phyloP scores from a whole-genome alignment of 129 eudicot species.

The Silybum marianum region DNA sequence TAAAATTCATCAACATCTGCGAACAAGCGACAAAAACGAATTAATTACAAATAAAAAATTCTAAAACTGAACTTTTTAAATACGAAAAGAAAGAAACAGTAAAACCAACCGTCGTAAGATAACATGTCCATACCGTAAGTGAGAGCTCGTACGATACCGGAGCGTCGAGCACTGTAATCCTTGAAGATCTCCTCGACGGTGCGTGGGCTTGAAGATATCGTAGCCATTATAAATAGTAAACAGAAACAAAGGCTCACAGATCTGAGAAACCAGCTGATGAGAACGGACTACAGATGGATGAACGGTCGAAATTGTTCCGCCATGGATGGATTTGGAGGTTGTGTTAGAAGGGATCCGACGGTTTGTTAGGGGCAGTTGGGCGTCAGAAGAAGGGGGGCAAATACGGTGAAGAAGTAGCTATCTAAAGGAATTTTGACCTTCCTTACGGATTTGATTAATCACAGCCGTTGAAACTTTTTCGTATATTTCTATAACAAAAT shows the following conservation, averaged over 20 bases:
- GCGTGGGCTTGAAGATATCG: conserved; percentile 59
- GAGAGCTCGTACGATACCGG: conserved; percentile 64
- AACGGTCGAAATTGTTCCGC: neutral
- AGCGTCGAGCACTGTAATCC: conserved; percentile 55
- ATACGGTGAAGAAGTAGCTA: neutral
- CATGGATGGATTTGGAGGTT: conserved; percentile 25
- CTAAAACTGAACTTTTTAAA: neutral
- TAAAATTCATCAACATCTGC: conserved; percentile 70
- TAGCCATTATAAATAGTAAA: conserved; percentile 36
- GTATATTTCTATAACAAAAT: conserved; percentile 1
- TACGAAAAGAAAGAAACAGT: neutral
- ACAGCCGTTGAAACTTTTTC: conserved; percentile 4
- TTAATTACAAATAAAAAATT: neutral
- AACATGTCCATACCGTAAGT: conserved; percentile 41
- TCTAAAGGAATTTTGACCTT: conserved; percentile 19
- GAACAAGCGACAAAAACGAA: neutral
- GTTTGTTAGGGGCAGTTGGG: conserved; percentile 23
- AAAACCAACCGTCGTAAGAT: neutral
- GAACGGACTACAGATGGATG: neutral
- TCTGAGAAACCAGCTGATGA: neutral
- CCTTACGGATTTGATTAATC: conserved; percentile 1
- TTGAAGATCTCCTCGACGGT: conserved; percentile 74
- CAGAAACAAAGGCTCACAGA: neutral
- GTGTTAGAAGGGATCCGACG: conserved; percentile 2
- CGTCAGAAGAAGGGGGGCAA: conserved; percentile 9